A percentile compares a stretch with the other conserved stretches of the same genome.
Conservation (phyloP, 306 rosid genomes). For the Casuarina glauca region DNA sequence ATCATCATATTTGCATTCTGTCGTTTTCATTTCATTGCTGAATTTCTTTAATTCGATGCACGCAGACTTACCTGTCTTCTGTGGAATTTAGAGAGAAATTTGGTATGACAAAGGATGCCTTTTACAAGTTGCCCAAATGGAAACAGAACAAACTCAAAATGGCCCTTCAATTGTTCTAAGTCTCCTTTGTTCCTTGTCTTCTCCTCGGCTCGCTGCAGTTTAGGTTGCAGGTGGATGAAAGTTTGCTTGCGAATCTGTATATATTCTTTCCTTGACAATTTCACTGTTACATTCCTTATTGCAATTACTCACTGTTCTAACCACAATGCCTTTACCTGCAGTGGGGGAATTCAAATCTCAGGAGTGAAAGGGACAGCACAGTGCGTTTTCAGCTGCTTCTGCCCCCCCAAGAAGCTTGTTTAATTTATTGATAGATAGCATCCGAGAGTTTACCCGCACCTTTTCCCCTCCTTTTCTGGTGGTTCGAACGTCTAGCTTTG, state of each 20-base stretch:
- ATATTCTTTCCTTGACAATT: slow-evolving; percentile 24
- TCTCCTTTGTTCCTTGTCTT: slow-evolving; percentile 26
- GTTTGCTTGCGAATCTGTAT: slow-evolving; percentile 40
- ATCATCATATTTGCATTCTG: background rate
- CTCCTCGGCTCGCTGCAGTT: slow-evolving; percentile 45
- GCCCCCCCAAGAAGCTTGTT: slow-evolving; percentile 67
- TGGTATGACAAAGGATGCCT: slow-evolving; percentile 69
- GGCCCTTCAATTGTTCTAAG: slow-evolving; percentile 83
- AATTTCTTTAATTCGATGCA: slow-evolving; percentile 34
- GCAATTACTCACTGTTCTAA: slow-evolving; percentile 31
- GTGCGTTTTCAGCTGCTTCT: slow-evolving; percentile 81
- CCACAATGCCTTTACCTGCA: slow-evolving; percentile 27
- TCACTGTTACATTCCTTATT: slow-evolving; percentile 10
- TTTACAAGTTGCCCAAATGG: slow-evolving; percentile 91
- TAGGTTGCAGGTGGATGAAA: slow-evolving; percentile 52
- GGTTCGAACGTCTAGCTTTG: slow-evolving; percentile 51
- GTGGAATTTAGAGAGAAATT: slow-evolving; percentile 78
- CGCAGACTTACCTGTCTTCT: slow-evolving; percentile 82
- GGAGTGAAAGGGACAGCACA: slow-evolving; percentile 76
- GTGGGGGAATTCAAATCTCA: slow-evolving; percentile 42
- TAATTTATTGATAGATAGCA: slow-evolving; percentile 43
- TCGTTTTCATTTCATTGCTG: slow-evolving; percentile 26
- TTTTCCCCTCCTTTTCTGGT: slow-evolving; percentile 29
- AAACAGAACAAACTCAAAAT: slow-evolving; percentile 97
- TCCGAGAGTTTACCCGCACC: slow-evolving; percentile 21